phyloP scores from a whole-genome alignment of 305 asterid species.

The Coffea humblotiana region DNA sequence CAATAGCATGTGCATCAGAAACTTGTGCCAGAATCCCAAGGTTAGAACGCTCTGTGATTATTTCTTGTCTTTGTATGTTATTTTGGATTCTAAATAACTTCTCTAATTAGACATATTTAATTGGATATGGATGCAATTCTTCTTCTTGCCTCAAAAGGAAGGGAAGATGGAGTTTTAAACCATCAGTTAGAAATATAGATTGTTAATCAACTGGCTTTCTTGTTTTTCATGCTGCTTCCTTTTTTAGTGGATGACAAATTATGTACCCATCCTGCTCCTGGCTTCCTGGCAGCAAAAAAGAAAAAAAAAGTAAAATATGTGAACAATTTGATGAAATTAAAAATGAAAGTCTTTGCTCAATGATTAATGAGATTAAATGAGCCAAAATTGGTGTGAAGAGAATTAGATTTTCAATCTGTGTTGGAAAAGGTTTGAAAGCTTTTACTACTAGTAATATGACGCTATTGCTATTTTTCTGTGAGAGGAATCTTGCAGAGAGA shows the following conservation, averaged over 20 bases:
- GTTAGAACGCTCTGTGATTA: slow-evolving; percentile 35
- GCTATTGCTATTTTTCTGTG: background rate
- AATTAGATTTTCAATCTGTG: background rate
- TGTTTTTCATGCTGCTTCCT: background rate
- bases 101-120: background rate
- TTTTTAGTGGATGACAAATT: background rate
- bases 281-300: background rate
- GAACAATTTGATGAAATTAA: background rate
- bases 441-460: background rate
- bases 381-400: background rate
- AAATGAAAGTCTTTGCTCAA: background rate
- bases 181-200: background rate
- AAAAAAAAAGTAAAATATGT: background rate
- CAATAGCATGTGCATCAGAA: slow-evolving; percentile 97
- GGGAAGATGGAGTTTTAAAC: background rate
- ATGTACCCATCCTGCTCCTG: background rate
- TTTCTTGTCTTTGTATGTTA: background rate
- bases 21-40: slow-evolving; percentile 99
- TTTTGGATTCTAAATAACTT: background rate
- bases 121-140: background rate
- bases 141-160: background rate
- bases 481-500: background rate
- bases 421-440: background rate
- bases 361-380: background rate
- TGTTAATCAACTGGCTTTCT: background rate